These are phyloP conservation scores for Chlorella sp. DNA, from an alignment of 139 green algal genomes.

Conservation along the genomic window DNA sequence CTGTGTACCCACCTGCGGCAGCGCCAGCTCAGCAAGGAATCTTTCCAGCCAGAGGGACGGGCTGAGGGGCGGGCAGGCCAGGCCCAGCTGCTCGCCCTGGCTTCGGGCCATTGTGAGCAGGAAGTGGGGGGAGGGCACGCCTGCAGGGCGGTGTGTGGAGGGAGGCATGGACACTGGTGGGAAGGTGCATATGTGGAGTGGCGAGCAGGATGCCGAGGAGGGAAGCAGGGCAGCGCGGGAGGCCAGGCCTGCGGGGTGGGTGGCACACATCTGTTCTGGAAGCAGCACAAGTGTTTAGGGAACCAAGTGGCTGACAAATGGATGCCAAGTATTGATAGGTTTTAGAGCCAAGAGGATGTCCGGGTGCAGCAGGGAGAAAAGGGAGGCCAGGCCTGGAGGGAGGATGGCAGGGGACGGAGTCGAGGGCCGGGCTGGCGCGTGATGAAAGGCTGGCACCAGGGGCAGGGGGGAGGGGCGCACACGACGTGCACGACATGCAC, in stretches of 20 bases:
- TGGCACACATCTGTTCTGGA: too few species aligned
- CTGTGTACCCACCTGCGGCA: constrained; percentile 8
- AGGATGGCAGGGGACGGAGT: not conserved
- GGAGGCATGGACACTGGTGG: not conserved
- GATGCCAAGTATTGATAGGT: too few species aligned
- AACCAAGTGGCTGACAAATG: too few species aligned
- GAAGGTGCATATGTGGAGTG: not conserved
- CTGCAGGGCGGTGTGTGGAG: constrained; percentile 19
- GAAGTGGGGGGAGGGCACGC: constrained; percentile 33
- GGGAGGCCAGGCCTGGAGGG: not conserved
- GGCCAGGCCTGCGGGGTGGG: not conserved
- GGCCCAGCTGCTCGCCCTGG: constrained; percentile 20
- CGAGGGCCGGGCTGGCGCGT: not conserved
- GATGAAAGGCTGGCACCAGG: too few species aligned
- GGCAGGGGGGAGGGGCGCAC: too few species aligned
- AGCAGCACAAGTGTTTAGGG: too few species aligned
- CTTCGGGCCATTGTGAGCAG: not conserved
- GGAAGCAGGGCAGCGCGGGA: not conserved
- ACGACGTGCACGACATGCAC: too few species aligned
- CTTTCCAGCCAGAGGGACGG: constrained; percentile 35
- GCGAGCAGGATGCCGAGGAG: not conserved
- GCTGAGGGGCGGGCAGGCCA: constrained; percentile 32
- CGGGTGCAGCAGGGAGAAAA: too few species aligned
- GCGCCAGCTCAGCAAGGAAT: constrained; percentile 30
- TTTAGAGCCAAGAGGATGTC: too few species aligned